Evolutionary conservation across 106 monocot species (phyloP).

Genomic region (Dioscorea zingiberensis): DNA sequence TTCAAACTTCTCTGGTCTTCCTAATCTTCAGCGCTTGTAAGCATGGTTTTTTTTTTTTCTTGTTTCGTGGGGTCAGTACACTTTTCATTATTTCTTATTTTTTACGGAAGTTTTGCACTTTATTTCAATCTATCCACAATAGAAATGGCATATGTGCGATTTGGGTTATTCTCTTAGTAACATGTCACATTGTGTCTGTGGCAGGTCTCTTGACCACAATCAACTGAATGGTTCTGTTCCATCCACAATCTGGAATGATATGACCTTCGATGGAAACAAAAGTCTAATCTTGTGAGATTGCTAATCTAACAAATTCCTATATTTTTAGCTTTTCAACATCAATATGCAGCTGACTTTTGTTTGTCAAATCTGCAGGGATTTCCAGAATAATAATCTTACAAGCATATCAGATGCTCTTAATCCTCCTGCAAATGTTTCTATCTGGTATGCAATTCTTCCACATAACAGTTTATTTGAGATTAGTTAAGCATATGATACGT

Average conservation of each 20-base stretch:
- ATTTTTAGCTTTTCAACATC: conserved; percentile 3
- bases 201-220: conserved; percentile 80
- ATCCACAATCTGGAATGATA: conserved; percentile 57
- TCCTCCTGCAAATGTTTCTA: conserved; percentile 71
- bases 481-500: too few species aligned
- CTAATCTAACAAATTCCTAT: neutral
- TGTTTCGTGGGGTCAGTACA: neutral
- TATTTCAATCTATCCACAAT: neutral
- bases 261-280: conserved; percentile 53
- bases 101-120: neutral
- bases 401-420: conserved; percentile 43
- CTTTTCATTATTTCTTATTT: neutral
- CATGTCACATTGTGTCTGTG: conserved; percentile 12
- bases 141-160: neutral
- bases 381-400: conserved; percentile 69
- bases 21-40: conserved; percentile 75
- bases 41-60: conserved; percentile 11
- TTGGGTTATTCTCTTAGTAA: neutral
- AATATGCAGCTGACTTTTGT: conserved; percentile 1
- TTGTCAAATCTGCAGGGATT: conserved; percentile 60
- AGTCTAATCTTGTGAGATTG: conserved; percentile 79
- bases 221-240: conserved; percentile 71
- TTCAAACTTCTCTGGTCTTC: conserved; percentile 53
- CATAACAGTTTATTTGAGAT: neutral
- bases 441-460: conserved; percentile 55